phyloP scores from a whole-genome alignment of 2,329 filamentous ascomycete species.

The Bisporella sp. region DNA sequence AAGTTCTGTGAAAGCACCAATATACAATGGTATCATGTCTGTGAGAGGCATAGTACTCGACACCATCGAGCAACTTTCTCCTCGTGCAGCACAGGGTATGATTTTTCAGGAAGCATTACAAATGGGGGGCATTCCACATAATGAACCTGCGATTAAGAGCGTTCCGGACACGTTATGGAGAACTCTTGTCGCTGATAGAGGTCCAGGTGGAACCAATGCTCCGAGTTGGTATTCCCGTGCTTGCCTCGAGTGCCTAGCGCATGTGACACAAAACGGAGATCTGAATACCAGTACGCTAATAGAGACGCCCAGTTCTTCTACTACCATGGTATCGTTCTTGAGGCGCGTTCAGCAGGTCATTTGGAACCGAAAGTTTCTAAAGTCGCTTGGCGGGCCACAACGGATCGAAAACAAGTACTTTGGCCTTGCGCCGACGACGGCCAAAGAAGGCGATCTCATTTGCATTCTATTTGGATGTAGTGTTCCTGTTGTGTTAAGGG shows the following conservation, averaged over 20 bases:
- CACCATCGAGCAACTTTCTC: constrained; percentile 1
- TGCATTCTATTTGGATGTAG: not conserved
- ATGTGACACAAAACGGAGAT: no score
- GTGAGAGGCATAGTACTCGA: constrained; percentile 9
- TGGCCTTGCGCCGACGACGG: constrained; percentile 4
- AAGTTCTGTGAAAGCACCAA: not conserved
- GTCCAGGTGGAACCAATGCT: no score
- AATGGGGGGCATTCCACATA: no score
- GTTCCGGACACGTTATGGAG: no score
- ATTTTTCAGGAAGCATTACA: not conserved
- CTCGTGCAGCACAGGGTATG: constrained; percentile 3
- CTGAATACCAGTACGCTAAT: no score
- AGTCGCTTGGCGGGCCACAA: not conserved
- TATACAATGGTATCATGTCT: not conserved
- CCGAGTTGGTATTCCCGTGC: no score
- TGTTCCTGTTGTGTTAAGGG: not conserved
- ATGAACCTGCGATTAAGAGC: no score
- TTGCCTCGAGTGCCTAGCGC: no score
- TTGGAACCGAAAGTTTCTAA: constrained; percentile 10
- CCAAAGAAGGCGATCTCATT: not conserved
- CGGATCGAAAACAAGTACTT: not conserved
- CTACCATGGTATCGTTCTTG: constrained; percentile 6
- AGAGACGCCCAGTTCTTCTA: not conserved
- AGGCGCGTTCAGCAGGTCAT: constrained; percentile 8
- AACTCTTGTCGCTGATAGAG: no score